These are phyloP conservation scores for Maudiozyma humilis DNA, from an alignment of 1,139 yeast genomes.

Conservation along the genomic window DNA sequence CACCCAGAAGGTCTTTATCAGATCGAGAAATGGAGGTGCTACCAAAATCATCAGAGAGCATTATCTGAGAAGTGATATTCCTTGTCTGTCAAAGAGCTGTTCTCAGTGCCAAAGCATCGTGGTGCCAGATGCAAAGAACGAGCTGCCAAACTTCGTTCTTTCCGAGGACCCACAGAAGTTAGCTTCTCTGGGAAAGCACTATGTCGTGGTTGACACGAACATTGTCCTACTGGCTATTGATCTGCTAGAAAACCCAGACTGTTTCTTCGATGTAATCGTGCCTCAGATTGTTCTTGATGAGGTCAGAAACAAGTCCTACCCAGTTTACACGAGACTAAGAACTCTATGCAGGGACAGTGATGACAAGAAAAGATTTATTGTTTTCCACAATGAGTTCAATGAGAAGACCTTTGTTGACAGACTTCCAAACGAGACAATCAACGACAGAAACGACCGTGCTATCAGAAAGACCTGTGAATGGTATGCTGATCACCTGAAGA, in stretches of 20 bases:
- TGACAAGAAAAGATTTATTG: slow-evolving; percentile 77
- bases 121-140: slow-evolving; percentile 37
- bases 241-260: slow-evolving; percentile 65
- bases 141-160: slow-evolving; percentile 38
- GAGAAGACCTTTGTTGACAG: slow-evolving; percentile 63
- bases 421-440: slow-evolving; percentile 58
- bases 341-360: slow-evolving; percentile 49
- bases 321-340: slow-evolving; percentile 79
- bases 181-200: slow-evolving; percentile 51
- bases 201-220: slow-evolving; percentile 80
- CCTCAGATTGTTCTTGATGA: slow-evolving; percentile 95
- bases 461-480: slow-evolving; percentile 69
- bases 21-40: slow-evolving; percentile 86
- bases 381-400: slow-evolving; percentile 88
- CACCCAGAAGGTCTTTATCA: slow-evolving; percentile 84
- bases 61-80: slow-evolving; percentile 83
- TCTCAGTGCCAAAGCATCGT: slow-evolving; percentile 39
- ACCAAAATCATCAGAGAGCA: slow-evolving; percentile 90
- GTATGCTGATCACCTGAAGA: slow-evolving; percentile 58
- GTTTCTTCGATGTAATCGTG: slow-evolving; percentile 80
- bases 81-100: slow-evolving; percentile 77
- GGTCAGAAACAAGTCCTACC: slow-evolving; percentile 78
- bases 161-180: slow-evolving; percentile 32
- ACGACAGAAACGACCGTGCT: slow-evolving; percentile 89
- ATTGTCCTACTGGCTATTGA: slow-evolving; percentile 86